A percentile compares a stretch with the other conserved stretches of the same genome.
Evolutionary conservation across 148 eudicot species (phyloP).

Genomic region (Drosera capensis): DNA sequence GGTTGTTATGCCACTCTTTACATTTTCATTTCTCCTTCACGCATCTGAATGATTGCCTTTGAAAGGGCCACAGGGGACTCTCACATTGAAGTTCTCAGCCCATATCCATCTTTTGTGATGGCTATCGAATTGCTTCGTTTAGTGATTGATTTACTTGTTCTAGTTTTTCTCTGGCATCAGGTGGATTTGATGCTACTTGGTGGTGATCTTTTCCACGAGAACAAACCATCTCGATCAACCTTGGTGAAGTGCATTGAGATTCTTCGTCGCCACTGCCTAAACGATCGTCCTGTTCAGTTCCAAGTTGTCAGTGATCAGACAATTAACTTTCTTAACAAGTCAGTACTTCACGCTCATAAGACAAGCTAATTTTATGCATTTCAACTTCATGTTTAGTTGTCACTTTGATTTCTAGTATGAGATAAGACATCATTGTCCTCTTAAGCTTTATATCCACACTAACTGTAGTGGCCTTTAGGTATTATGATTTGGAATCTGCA

Average conservation of each 20-base stretch:
- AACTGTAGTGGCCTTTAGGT: no score
- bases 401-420: no score
- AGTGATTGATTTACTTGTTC: no score
- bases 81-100: no score
- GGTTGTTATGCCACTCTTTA: no score
- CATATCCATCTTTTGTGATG: neutral
- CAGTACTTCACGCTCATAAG: neutral
- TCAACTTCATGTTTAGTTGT: neutral
- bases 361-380: neutral
- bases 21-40: no score
- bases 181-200: conserved; percentile 96
- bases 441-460: no score
- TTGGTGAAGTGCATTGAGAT: conserved; percentile 85
- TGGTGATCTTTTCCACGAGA: conserved; percentile 97
- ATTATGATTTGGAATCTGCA: no score
- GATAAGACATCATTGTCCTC: no score
- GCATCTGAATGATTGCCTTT: no score
- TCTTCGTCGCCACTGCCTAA: conserved; percentile 87
- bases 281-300: conserved; percentile 86
- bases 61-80: no score
- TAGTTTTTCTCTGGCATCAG: conserved; percentile 19
- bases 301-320: conserved; percentile 99
- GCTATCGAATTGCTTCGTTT: no score
- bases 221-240: conserved; percentile 91
- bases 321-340: conserved; percentile 83